Evolutionary conservation across 495 filamentous ascomycete genomes (phyloP), one percentile per base, ranked within the genome.

Genomic region (Patellaria atrata): DNA sequence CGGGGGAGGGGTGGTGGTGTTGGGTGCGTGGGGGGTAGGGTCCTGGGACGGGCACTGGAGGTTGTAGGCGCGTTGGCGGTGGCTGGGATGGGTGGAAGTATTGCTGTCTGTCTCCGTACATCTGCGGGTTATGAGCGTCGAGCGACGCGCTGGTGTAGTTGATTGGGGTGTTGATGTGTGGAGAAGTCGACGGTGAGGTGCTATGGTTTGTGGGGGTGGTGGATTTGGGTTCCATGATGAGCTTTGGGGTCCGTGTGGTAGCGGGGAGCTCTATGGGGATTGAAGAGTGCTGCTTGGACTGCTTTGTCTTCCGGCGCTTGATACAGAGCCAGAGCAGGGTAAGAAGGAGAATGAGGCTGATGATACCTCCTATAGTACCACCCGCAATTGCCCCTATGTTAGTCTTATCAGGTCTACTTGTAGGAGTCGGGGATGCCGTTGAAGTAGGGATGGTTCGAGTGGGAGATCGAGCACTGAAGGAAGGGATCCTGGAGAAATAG

Each of bases 351-450:
- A 47, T 42, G 12, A 56, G 43, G 14, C 24, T 37, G 2, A 22
- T 43, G 6, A 48, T 35, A 19, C 53, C 53, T 25, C 51, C 53
- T 5, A 52, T 39, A 12, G 44, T 45, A 22, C 51, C 53, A 31
- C 53, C 53, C 9, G 44, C 53, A 19, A 56, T 56, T 13, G 53
- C 50, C 8, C 38, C 48, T 15, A 44, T 35, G 24, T 51, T 40
- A 11, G 20, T 47, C 29, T 40, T 44, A 1, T 26, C 35, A 5
- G 48, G 35, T 6, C 33, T 36, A 7, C 34, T 22, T 14, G 15
- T 33, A 16, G 21, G 18, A 4, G 36, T 27, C n/a, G 47, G 36
- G n/a, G 43, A 37, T 15, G 21, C 25, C 4, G 47, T 51, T 14
- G 28, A 17, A 9, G 27, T 38, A 1, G 41, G 38, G 30, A 48